Conservation (phyloP, 768 basidiomycete genomes). For the Baorangia bicolor region DNA sequence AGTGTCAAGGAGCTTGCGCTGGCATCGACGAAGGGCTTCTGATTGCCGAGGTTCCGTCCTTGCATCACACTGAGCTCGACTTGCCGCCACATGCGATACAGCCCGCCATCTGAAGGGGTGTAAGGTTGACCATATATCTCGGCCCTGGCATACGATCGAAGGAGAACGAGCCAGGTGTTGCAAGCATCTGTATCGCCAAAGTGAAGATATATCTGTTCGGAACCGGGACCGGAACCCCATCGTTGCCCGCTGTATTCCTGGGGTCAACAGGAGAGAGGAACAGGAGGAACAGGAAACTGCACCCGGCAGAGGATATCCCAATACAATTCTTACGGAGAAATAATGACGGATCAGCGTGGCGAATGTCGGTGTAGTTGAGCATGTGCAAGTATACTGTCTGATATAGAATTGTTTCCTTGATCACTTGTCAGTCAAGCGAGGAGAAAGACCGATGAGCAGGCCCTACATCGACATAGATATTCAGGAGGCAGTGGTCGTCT, state of each 20-base stretch:
- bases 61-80: slow-evolving; percentile 71
- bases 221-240: slow-evolving; percentile 49
- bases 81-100: slow-evolving; percentile 87
- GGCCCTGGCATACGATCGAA: slow-evolving; percentile 77
- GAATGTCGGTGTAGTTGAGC: slow-evolving; percentile 77
- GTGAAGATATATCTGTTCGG: slow-evolving; percentile 73
- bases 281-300: slow-evolving; percentile 19
- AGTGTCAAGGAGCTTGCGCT: slow-evolving; percentile 26
- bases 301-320: slow-evolving; percentile 66
- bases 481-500: slow-evolving; percentile 62
- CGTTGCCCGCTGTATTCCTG: slow-evolving; percentile 49
- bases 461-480: slow-evolving; percentile 74
- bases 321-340: slow-evolving; percentile 78
- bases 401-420: slow-evolving; percentile 68
- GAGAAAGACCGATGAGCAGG: neutral
- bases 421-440: slow-evolving; percentile 10
- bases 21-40: slow-evolving; percentile 34
- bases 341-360: slow-evolving; percentile 70
- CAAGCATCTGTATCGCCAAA: slow-evolving; percentile 63
- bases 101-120: slow-evolving; percentile 60
- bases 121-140: slow-evolving; percentile 71
- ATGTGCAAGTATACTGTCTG: slow-evolving; percentile 73
- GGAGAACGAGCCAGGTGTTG: slow-evolving; percentile 75
- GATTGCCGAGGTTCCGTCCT: slow-evolving; percentile 67
- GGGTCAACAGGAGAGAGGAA: slow-evolving; percentile 5